Conservation (phyloP, 2,329 filamentous ascomycete genomes). For the Talaromyces sp. region DNA sequence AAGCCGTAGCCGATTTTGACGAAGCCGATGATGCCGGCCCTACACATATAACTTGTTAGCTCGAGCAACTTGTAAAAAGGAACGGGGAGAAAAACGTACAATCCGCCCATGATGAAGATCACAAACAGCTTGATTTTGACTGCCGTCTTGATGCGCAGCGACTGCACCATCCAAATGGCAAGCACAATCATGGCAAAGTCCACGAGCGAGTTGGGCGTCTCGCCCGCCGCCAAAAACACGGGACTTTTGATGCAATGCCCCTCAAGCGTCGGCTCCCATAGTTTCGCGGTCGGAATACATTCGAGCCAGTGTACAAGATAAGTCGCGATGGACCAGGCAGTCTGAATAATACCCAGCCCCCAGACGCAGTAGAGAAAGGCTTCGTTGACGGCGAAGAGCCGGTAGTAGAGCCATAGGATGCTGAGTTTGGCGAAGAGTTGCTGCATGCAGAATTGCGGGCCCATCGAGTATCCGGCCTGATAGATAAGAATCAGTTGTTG, state of each 20-base stretch:
- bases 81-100: too few species aligned
- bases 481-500: neutral
- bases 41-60: neutral
- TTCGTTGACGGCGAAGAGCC: constrained; percentile 5
- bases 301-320: constrained; percentile 7
- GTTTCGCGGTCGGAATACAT: constrained; percentile 4
- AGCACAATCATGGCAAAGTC: constrained; percentile 5
- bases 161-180: constrained; percentile 8
- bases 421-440: constrained; percentile 9
- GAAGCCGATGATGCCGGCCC: constrained; percentile 6
- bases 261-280: neutral
- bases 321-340: constrained; percentile 4
- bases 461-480: constrained; percentile 6
- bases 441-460: constrained; percentile 8
- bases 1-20: constrained; percentile 8
- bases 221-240: constrained; percentile 2
- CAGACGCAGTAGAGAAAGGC: constrained; percentile 4
- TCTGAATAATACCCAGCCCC: constrained; percentile 2
- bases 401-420: constrained; percentile 6
- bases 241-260: constrained; percentile 6
- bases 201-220: constrained; percentile 6
- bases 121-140: constrained; percentile 4
- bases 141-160: constrained; percentile 1
- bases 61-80: too few species aligned
- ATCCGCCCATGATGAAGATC: constrained; percentile 5